phyloP scores from a whole-genome alignment of 2,329 filamentous ascomycete genomes.

The Keithomyces neogunnii region DNA sequence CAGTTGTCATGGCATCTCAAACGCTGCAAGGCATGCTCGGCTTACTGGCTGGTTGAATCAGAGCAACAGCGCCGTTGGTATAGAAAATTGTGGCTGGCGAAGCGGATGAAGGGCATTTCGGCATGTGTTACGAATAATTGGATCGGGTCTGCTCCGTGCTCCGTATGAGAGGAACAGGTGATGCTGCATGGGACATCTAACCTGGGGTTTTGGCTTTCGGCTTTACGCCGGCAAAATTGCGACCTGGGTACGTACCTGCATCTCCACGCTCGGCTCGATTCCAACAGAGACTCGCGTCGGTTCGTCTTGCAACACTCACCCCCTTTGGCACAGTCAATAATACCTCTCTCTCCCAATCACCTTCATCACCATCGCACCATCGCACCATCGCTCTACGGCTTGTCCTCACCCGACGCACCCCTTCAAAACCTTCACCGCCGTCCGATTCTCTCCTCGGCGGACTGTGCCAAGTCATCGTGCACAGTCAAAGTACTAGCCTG shows the following conservation, averaged over 20 bases:
- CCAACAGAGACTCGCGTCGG: background rate
- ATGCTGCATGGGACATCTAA: too few relatives aligned
- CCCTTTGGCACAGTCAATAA: background rate
- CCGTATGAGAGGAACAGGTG: too few relatives aligned
- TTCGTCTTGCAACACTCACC: background rate
- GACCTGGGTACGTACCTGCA: background rate
- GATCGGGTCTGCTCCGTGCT: too few relatives aligned
- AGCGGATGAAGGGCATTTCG: too few relatives aligned
- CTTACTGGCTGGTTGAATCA: too few relatives aligned
- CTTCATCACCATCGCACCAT: background rate
- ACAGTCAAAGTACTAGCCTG: conserved; percentile 34
- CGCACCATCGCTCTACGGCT: background rate
- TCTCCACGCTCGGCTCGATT: too few relatives aligned
- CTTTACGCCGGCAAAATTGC: background rate
- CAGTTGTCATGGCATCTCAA: too few relatives aligned
- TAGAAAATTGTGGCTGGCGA: too few relatives aligned
- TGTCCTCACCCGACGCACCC: background rate
- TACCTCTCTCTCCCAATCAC: background rate
- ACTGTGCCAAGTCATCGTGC: conserved; percentile 44
- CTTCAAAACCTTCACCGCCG: background rate
- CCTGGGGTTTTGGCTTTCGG: background rate
- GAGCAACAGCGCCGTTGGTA: too few relatives aligned
- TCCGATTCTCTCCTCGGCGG: conserved; percentile 14
- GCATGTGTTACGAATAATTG: too few relatives aligned
- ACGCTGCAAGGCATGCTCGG: too few relatives aligned